Conservation (phyloP, 805 yeast genomes). For the Cyberlindnera petersonii region DNA sequence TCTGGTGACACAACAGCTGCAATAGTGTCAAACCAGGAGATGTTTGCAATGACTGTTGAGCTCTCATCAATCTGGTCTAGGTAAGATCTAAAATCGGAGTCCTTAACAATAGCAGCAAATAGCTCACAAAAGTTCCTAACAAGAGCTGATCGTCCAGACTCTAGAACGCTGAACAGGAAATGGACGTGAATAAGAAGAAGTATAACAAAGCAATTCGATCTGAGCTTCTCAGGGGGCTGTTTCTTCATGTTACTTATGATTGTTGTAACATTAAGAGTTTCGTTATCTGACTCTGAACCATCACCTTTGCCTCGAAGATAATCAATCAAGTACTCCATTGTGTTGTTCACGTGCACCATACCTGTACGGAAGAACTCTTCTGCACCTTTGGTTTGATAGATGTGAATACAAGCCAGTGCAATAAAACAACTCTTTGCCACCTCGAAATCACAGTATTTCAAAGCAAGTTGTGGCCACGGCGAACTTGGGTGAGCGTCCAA, state of each 20-base stretch:
- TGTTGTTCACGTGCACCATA: conserved; percentile 49
- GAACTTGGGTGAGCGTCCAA: conserved; percentile 58
- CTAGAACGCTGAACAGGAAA: conserved; percentile 48
- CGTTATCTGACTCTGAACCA: conserved; percentile 16
- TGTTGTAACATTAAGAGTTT: conserved; percentile 29
- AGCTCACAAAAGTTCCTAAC: conserved; percentile 46
- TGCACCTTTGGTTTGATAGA: conserved; percentile 53
- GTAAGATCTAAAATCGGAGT: conserved; percentile 39
- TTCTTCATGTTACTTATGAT: conserved; percentile 36
- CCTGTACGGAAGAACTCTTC: conserved; percentile 50
- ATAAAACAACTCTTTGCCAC: conserved; percentile 56
- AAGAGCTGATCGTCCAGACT: conserved; percentile 51
- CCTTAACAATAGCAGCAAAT: conserved; percentile 47
- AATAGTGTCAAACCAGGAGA: conserved; percentile 59
- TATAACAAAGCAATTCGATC: conserved; percentile 43
- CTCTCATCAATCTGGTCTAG: conserved; percentile 46
- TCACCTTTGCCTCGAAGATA: conserved; percentile 33
- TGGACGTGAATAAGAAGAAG: conserved; percentile 52
- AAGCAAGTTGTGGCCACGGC: conserved; percentile 59
- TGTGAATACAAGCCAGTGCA: conserved; percentile 52
- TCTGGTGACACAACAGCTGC: conserved; percentile 54
- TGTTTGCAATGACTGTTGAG: conserved; percentile 44
- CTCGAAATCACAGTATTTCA: conserved; percentile 53
- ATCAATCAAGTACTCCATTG: conserved; percentile 51
- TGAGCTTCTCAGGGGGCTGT: conserved; percentile 33